These are phyloP conservation scores for Oxyria digyna DNA, from an alignment of 148 eudicot species.

Conservation along the genomic window DNA sequence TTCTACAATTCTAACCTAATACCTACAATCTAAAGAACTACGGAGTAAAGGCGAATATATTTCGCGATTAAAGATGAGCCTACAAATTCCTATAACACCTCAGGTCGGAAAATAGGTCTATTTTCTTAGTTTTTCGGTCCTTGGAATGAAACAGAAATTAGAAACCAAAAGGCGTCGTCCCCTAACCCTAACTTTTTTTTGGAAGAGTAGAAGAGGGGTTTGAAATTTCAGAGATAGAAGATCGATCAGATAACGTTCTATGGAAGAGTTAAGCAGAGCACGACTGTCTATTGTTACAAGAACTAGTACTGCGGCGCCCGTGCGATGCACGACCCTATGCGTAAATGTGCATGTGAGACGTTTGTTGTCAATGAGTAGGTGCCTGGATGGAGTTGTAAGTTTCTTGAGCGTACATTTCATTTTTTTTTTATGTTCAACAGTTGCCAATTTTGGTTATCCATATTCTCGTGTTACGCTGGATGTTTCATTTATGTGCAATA, in stretches of 20 bases:
- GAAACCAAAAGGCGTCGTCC: conserved; percentile 11
- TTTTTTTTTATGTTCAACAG: too few relatives aligned
- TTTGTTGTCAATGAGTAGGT: too few relatives aligned
- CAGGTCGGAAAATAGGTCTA: not conserved
- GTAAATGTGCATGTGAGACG: too few relatives aligned
- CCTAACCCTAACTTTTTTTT: conserved; percentile 18
- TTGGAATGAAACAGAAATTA: not conserved
- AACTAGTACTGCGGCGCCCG: too few relatives aligned
- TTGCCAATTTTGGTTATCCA: too few relatives aligned
- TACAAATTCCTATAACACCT: not conserved
- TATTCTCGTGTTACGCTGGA: too few relatives aligned
- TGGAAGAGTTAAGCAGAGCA: not conserved
- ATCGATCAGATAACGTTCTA: not conserved
- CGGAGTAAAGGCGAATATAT: not conserved
- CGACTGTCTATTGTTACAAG: not conserved
- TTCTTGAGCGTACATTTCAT: too few relatives aligned
- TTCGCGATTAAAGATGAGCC: not conserved
- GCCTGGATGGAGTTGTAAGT: too few relatives aligned
- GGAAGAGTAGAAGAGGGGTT: conserved; percentile 11
- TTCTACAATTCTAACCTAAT: conserved; percentile 3
- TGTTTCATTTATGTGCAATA: too few relatives aligned
- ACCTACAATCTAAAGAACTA: conserved; percentile 5
- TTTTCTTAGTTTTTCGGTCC: too few relatives aligned
- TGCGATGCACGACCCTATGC: too few relatives aligned
- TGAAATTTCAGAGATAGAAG: conserved; percentile 9